Conservation (phyloP, 2,329 filamentous ascomycete species). For the Paramyrothecium roridum region DNA sequence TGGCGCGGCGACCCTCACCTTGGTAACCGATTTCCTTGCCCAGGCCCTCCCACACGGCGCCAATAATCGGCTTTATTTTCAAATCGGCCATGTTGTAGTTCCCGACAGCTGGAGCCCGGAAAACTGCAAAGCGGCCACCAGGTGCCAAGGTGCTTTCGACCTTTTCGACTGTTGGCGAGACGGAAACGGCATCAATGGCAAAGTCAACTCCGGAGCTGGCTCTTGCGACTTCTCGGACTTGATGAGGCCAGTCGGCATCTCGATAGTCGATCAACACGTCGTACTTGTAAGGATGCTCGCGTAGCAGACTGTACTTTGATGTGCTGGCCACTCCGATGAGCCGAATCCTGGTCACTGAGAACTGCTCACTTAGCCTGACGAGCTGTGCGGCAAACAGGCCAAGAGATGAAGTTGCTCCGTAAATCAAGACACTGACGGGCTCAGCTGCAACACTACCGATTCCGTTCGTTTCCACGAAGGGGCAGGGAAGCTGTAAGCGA, state of each 20-base stretch:
- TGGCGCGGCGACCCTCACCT: slow-evolving; percentile 15
- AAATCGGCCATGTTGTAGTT: slow-evolving; percentile 18
- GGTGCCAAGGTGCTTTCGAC: slow-evolving; percentile 20
- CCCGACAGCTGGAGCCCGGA: slow-evolving; percentile 17
- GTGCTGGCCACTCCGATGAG: slow-evolving; percentile 26
- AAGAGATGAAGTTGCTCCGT: slow-evolving; percentile 28
- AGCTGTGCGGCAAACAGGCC: slow-evolving; percentile 29
- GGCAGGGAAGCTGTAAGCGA: slow-evolving; percentile 28
- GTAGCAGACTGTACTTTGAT: slow-evolving; percentile 20
- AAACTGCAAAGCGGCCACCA: slow-evolving; percentile 19
- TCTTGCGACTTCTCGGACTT: slow-evolving; percentile 19
- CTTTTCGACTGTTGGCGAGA: slow-evolving; percentile 28
- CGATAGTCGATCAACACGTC: slow-evolving; percentile 35
- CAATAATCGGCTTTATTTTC: slow-evolving; percentile 29
- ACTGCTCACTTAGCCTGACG: slow-evolving; percentile 7
- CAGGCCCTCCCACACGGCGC: slow-evolving; percentile 39
- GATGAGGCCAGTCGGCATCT: slow-evolving; percentile 25
- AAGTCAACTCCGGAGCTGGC: slow-evolving; percentile 28
- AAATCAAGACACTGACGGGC: slow-evolving; percentile 20
- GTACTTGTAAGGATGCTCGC: slow-evolving; percentile 29
- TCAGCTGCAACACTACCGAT: neutral
- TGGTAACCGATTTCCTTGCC: slow-evolving; percentile 37
- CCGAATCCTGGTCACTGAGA: slow-evolving; percentile 6
- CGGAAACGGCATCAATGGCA: slow-evolving; percentile 36
- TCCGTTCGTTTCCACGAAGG: slow-evolving; percentile 18